phyloP scores from a whole-genome alignment of 2,329 filamentous ascomycete genomes.

The Phyllosticta citribraziliensis region DNA sequence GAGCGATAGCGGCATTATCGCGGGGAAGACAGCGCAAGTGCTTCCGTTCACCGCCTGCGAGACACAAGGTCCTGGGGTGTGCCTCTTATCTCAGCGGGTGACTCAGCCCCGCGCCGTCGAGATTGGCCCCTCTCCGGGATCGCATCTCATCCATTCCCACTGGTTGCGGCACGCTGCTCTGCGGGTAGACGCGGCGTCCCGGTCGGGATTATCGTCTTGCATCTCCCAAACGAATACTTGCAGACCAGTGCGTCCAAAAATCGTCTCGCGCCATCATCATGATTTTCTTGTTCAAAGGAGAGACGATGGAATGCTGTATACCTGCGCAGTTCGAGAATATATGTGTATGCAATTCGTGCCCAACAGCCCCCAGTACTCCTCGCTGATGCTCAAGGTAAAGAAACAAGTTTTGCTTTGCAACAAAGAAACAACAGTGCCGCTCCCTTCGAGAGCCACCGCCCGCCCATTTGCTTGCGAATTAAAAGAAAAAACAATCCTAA shows the following conservation, averaged over 20 bases:
- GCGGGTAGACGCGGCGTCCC: background rate
- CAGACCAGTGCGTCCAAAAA: background rate
- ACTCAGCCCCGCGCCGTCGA: too few relatives aligned
- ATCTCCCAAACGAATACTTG: background rate
- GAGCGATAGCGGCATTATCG: constrained; percentile 6
- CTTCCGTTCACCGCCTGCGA: constrained; percentile 4
- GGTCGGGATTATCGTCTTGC: background rate
- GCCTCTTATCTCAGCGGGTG: too few relatives aligned
- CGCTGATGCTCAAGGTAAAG: background rate
- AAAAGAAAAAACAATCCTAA: background rate
- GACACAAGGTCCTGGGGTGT: background rate
- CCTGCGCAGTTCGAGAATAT: background rate
- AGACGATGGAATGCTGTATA: background rate
- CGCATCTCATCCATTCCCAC: background rate
- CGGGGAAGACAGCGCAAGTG: constrained; percentile 2
- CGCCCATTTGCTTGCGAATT: background rate
- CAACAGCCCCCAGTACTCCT: background rate
- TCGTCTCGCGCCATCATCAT: background rate
- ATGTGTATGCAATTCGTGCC: background rate
- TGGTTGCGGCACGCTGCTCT: background rate
- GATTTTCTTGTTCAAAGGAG: background rate
- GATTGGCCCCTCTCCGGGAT: constrained; percentile 1
- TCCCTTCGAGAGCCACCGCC: background rate
- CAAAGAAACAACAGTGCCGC: background rate
- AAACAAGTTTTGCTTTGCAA: background rate